Evolutionary conservation across 305 asterid genomes (phyloP), one percentile per base, ranked within the genome.

Genomic region (Fraxinus xanthoxyloides): DNA sequence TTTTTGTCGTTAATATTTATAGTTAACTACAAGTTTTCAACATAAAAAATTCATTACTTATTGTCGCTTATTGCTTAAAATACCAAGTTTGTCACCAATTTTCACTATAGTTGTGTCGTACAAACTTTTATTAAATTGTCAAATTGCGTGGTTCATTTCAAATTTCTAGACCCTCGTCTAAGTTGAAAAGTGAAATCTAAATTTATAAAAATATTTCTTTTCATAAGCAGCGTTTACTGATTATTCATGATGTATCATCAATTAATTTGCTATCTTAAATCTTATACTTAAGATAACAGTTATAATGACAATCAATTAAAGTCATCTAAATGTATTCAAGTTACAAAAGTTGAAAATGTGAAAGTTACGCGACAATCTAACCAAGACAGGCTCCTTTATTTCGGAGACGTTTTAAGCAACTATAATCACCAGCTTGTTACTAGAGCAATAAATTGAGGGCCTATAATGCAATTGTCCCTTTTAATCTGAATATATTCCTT

Each of bases 401-500:
- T 21, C 7, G 15, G 30, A 63, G 30, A 2, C 6, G 0, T 31
- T 23, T 61, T 8, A 26, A 7, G 13, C 34, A 65, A 24, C 17
- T 65, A 65, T 24, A 65, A 24, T 24, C 10, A 26, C 17, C 72
- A 23, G 28, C 2, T 61, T 61, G 31, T 54, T 63, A 23, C 34
- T 63, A 0, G n/a, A 10, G 17, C 15, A 26, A 9, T 65, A 26
- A 65, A 3, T 65, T 9, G n/a, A 65, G 72, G n/a, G 26, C n/a
- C 35, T 24, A 65, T 65, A 9, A 65, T 10, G 73, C 19, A 24
- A 24, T 26, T 26, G 3, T 65, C n/a, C 34, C 35, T 26, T 9
- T 26, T 69, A 69, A 10, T 67, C 8, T 46, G 38, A 78, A 78
- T 78, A 84, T 84, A 82, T 80, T 80, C 84, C 48, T 40, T 48